Evolutionary conservation across 192 early-diverging fungal species (phyloP), one percentile per base, ranked within the genome.

Genomic region (Thamnidium elegans): DNA sequence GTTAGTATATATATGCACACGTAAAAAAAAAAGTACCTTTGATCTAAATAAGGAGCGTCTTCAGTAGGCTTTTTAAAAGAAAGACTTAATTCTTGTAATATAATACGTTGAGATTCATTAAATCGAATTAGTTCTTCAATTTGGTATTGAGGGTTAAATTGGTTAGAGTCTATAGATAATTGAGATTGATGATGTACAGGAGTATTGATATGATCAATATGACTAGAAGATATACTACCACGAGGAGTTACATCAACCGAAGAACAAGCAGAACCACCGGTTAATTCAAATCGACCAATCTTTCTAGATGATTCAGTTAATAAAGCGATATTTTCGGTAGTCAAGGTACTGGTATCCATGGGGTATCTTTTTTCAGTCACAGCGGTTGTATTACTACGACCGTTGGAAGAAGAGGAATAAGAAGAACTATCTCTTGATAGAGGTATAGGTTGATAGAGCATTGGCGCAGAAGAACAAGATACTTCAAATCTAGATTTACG

Each of bases 401-500:
- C 55, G 17, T 11, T 56, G 8, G 55, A 34, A 39, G 55, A 39
- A 11, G 74, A 68, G 0, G 59, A 45, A 10, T 70, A 47, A 3
- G 61, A 14, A 3, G 61, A 68, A 9, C 70, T 55, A 31, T 67
- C 61, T 62, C 68, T 55, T 7, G 69, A 70, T 9, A 64, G 61
- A 39, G 59, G 60, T 21, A 48, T 34, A 50, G 21, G 48, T 43
- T 23, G 55, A 55, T 50, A 46, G 23, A 31, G 58, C 9, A 26
- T 58, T 0, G 42, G 17, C 7, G 21, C 32, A 53, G 50, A 5
- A 34, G 42, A 59, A 34, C 19, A 20, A 19, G 32, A 34, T 30
- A 77, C 53, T 50, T 77, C 71, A 77, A 73, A 73, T 1, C 71
- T 59, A 36, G 71, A 73, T 63, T 66, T 77, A 43, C 75, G 63